Evolutionary conservation across 202 grass and related monocot species (phyloP), one percentile per base, ranked within the genome.

Genomic region (Brachypodium distachyon): DNA sequence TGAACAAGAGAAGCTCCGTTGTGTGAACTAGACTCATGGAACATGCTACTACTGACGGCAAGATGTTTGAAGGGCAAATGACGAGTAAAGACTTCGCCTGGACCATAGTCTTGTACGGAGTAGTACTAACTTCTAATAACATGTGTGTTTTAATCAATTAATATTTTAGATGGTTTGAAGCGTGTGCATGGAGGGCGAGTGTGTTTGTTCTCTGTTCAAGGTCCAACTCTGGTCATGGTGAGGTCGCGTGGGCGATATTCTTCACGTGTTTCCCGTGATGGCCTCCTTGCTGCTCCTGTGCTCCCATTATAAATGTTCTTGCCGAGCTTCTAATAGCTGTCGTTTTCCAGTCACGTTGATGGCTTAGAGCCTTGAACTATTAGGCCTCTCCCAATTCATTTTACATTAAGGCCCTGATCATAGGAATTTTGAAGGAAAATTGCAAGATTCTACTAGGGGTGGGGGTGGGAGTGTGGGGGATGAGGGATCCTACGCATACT

Each of bases 71-170:
- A 84, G 7, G 32, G 47, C 23, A 39, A 57, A 84, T 84, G 70
- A 70, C 77, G 81, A 88, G 81, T 88, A 58, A 32, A 46, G 70
- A 81, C 76, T 76, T 55, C 38, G 74, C 43, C 86, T 80, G 14
- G 76, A 81, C 75, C 50, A 0, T 32, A 60, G 57, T 82, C 66
- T 34, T 47, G 14, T 47, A 9, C 54, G 8, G 44, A 37, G 5
- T 77, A 37, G 18, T 68, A 46, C 26, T 68, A 16, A 29, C 43
- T 67, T 5, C 3, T 18, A 9, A 0, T 14, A 18, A 27, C 38
- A n/a, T 1, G 12, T 67, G n/a, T 67, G 10, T 46, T 46, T 18
- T 17, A 18, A 14, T 43, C 22, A 1, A 74, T 22, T 43, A 23
- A 6, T 46, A 23, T 11, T 62, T 58, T 9, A 12, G 17, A 49